Evolutionary conservation across 495 filamentous ascomycete genomes (phyloP), one percentile per base, ranked within the genome.

Genomic region (Elasticomyces elasticus): DNA sequence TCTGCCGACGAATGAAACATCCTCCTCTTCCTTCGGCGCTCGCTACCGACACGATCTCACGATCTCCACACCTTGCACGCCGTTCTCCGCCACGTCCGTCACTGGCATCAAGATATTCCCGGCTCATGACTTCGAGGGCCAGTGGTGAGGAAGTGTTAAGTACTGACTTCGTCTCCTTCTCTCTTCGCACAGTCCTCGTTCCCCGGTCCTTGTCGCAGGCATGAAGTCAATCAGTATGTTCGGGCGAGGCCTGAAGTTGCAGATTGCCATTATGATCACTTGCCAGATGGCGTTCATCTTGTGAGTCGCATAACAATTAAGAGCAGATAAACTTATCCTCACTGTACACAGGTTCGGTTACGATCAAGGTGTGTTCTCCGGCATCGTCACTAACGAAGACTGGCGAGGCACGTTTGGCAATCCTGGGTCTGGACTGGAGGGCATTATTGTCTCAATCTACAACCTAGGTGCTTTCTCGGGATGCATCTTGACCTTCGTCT

Each of bases 311-410:
- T n/a, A n/a, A n/a, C n/a, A n/a, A n/a, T n/a, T n/a, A n/a, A n/a
- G n/a, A n/a, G n/a, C n/a, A n/a, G n/a, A n/a, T n/a, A n/a, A n/a
- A n/a, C n/a, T n/a, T n/a, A n/a, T n/a, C n/a, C n/a, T n/a, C n/a
- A n/a, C n/a, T n/a, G n/a, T n/a, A n/a, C n/a, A n/a, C 17, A 43
- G 35, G 10, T 71, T 62, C 44, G 69, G 76, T 20, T 80, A 79
- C 52, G 77, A 80, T 45, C 77, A 80, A 62, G 77, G 74, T 50
- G 71, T 76, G 7, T 74, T 77, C 61, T 71, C 69, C 30, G 75
- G 75, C 24, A 72, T 78, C 41, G 55, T 61, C 27, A 46, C 37
- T 2, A 61, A 61, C 55, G 54, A 69, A 6, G 69, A 76, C 35
- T 81, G 75, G 61, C 70, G 78, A 26, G 52, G 69, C 13, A 66